A percentile compares a stretch with the other conserved stretches of the same genome.
Conservation (phyloP, 495 filamentous ascomycete species). For the Parmelia sp. region DNA sequence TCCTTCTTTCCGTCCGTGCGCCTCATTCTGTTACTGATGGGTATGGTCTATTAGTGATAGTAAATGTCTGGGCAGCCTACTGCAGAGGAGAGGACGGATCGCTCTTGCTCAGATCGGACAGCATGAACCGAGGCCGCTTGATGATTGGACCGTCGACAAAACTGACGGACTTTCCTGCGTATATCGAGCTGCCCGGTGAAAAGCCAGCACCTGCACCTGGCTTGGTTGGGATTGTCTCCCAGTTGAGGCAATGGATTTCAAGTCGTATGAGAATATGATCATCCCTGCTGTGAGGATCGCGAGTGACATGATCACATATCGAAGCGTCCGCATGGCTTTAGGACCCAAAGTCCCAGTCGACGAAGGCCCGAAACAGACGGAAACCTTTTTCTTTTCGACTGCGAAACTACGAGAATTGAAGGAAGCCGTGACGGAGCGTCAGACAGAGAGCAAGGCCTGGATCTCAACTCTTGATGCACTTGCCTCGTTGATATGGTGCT, state of each 20-base stretch:
- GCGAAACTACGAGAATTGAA: not conserved
- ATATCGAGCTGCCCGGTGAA: not conserved
- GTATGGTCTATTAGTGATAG: not conserved
- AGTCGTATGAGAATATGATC: not conserved
- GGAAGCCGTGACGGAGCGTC: not conserved
- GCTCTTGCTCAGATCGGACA: not conserved
- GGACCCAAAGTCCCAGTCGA: not conserved
- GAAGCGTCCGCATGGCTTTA: not conserved
- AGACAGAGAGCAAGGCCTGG: not conserved
- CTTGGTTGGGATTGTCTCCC: not conserved
- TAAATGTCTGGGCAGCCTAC: not conserved
- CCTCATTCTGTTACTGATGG: not conserved
- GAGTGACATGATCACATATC: not conserved
- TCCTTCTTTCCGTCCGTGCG: not conserved
- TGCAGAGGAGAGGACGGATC: not conserved
- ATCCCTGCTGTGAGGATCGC: not conserved
- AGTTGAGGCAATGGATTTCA: not conserved
- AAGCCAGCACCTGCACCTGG: not conserved
- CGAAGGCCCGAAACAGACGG: not conserved
- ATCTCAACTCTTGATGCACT: not conserved
- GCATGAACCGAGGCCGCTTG: not conserved
- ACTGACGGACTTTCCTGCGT: not conserved
- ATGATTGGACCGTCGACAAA: not conserved
- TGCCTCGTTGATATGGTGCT: not conserved
- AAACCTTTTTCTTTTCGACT: not conserved